These are phyloP conservation scores for Xerocomellus dryophilus DNA, from an alignment of 768 basidiomycete genomes.

Conservation along the genomic window DNA sequence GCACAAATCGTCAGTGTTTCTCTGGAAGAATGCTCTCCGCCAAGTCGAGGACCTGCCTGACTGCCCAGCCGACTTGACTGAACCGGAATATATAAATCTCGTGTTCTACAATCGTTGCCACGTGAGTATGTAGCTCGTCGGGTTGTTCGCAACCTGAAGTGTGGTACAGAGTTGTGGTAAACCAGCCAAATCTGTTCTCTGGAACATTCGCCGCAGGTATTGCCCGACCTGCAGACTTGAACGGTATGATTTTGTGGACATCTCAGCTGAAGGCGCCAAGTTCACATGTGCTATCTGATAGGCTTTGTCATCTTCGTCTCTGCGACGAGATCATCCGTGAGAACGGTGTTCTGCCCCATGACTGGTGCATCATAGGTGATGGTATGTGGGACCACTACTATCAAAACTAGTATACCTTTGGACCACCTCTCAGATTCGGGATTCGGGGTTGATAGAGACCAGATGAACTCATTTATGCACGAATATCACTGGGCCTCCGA, in stretches of 20 bases:
- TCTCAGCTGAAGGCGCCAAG: background rate
- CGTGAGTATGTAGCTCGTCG: background rate
- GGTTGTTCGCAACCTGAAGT: background rate
- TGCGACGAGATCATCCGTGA: background rate
- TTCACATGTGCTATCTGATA: background rate
- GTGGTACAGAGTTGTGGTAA: conserved; percentile 11
- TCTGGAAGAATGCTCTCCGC: conserved; percentile 28
- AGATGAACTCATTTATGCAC: conserved; percentile 3
- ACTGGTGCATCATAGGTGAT: background rate
- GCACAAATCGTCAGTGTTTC: conserved; percentile 25
- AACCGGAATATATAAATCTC: conserved; percentile 45
- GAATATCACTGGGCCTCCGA: conserved; percentile 3
- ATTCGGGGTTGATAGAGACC: conserved; percentile 11
- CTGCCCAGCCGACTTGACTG: conserved; percentile 44
- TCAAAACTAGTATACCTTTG: background rate
- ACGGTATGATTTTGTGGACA: conserved; percentile 2
- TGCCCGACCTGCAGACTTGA: conserved; percentile 11
- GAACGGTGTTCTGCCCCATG: background rate
- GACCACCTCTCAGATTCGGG: background rate
- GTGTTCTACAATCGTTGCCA: conserved; percentile 33
- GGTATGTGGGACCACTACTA: conserved; percentile 3
- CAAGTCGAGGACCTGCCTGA: conserved; percentile 39
- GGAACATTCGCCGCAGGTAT: conserved; percentile 20
- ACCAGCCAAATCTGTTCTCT: conserved; percentile 6
- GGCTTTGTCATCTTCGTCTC: background rate